phyloP scores from a whole-genome alignment of 345 rosid genomes.

The Murraya koenigii region DNA sequence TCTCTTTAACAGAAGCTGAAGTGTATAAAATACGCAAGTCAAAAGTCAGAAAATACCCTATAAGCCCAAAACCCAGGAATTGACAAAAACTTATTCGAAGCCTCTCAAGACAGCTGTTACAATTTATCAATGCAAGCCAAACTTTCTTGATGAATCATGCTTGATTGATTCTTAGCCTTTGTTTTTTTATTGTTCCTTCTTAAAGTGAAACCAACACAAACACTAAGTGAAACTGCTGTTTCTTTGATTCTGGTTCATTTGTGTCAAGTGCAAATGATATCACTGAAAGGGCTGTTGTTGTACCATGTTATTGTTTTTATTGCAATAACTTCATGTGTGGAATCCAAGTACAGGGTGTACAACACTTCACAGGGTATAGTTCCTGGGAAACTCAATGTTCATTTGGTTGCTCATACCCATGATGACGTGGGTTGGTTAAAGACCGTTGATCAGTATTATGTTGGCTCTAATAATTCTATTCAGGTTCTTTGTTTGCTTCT shows the following conservation, averaged over 20 bases:
- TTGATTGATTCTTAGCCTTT: neutral
- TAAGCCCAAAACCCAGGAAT: neutral
- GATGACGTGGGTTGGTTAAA: constrained; percentile 98
- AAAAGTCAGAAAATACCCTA: neutral
- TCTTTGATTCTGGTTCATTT: neutral
- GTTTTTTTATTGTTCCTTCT: too few relatives aligned
- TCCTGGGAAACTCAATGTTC: constrained; percentile 84
- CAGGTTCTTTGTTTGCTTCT: constrained; percentile 78
- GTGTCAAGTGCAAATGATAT: neutral
- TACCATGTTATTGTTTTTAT: constrained; percentile 23
- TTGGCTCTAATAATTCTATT: constrained; percentile 96
- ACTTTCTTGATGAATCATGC: neutral
- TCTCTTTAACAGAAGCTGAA: neutral
- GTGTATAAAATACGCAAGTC: neutral
- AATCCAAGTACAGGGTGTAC: constrained; percentile 70
- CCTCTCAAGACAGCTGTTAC: neutral
- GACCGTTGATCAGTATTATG: constrained; percentile 98
- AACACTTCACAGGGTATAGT: constrained; percentile 81
- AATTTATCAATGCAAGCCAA: neutral
- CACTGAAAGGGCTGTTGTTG: constrained; percentile 6
- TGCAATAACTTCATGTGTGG: constrained; percentile 32
- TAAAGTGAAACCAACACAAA: neutral
- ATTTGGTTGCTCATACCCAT: constrained; percentile 90
- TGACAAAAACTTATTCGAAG: neutral
- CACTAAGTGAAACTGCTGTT: neutral